Evolutionary conservation across 495 filamentous ascomycete species (phyloP).

Genomic region (Trichocladium uniseriatum): DNA sequence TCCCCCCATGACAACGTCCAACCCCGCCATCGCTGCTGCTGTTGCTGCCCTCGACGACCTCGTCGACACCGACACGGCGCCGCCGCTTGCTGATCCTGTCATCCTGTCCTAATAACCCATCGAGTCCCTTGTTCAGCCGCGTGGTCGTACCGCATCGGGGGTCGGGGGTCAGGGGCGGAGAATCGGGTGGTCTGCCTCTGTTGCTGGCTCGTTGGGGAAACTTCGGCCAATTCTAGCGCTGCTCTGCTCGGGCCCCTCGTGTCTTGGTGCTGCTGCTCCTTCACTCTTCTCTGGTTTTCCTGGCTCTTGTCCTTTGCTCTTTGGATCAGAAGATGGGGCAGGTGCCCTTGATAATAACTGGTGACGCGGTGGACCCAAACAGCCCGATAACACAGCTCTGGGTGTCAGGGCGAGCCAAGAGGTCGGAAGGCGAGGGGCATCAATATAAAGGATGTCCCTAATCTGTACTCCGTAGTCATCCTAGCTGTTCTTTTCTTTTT

Average conservation of each 20-base stretch:
- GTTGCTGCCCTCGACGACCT: slow-evolving; percentile 7
- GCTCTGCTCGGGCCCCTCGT: background rate
- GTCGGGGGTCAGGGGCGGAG: too few species aligned
- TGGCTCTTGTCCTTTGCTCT: background rate
- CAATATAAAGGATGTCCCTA: slow-evolving; percentile 13
- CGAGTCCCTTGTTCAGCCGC: slow-evolving; percentile 8
- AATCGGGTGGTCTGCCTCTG: too few species aligned
- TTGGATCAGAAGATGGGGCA: background rate
- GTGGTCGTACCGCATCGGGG: slow-evolving; percentile 7
- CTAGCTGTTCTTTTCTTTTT: slow-evolving; percentile 2
- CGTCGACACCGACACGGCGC: slow-evolving; percentile 18
- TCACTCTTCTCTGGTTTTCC: background rate
- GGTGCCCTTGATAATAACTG: slow-evolving; percentile 10
- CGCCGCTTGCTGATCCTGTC: too few species aligned
- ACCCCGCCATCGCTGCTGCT: background rate
- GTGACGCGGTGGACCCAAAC: background rate
- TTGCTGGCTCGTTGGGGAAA: slow-evolving; percentile 2
- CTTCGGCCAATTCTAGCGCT: background rate
- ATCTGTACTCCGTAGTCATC: background rate
- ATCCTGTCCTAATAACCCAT: slow-evolving; percentile 20
- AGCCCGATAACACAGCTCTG: slow-evolving; percentile 1
- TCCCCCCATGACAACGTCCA: background rate
- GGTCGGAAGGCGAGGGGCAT: slow-evolving; percentile 17
- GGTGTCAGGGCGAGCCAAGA: slow-evolving; percentile 14
- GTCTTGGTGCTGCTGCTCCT: background rate